Base-by-base conservation (phyloP, 129 eudicot species). In the Tagetes erecta region DNA sequence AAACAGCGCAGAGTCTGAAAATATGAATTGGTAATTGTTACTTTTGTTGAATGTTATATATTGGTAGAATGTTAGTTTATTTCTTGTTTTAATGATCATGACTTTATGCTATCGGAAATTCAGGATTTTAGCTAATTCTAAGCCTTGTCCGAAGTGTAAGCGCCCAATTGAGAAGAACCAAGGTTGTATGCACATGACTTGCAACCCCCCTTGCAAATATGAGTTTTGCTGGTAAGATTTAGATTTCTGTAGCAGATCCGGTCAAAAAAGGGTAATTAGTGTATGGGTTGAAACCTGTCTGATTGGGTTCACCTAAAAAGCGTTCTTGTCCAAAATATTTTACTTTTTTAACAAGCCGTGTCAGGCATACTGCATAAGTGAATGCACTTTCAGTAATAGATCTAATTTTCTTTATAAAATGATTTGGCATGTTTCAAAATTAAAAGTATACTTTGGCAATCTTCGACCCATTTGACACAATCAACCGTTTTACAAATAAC, bases 61-160 rank as follows among this genome's bases (percentile, higher is more conserved):
- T 76, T n/a, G 45, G 40, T 69, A 9, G 20, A 41, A 13, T 52
- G 44, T 52, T 68, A 38, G 2, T 10, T 31, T 20, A 44, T 27
- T 67, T 64, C 13, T 33, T 47, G 27, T n/a, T 69, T 71, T 86
- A 44, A 30, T 56, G 39, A 63, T 57, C 44, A 50, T 49, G 50
- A 75, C 8, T 53, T 42, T 0, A 20, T 20, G 27, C 27, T 20
- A 20, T 20, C 27, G 27, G 14, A 35, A 11, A 70, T 70, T 44
- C 84, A 90, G 99, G 99, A 94, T 94, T 70, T 76, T 94, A 68
- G 99, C 99, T 68, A 88, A 90, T 84, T 90, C 99, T 12, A 94
- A 94, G 82, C 99, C 99, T 68, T 94, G 99, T 82, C 99, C 99
- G 7, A 94, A 91, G 83, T 94, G 99, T 88, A 94, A 94, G 82